Evolutionary conservation across 2,329 filamentous ascomycete genomes (phyloP).

Genomic region (Curvularia eragrostidis): DNA sequence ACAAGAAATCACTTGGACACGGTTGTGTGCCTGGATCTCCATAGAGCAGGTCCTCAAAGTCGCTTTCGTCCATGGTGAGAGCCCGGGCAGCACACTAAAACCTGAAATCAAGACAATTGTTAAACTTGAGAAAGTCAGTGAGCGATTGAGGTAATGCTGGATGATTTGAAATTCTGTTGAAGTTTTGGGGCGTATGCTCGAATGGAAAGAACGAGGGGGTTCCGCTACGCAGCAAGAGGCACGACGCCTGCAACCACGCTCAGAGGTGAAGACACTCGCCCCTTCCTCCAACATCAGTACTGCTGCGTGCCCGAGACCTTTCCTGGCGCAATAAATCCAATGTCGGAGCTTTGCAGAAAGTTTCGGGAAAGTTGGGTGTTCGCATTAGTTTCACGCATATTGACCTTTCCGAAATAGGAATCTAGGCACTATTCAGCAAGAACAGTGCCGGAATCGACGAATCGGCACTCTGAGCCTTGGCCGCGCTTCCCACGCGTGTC

Average conservation of each 20-base stretch:
- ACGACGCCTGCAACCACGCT: neutral
- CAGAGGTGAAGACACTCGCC: neutral
- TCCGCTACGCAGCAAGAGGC: neutral
- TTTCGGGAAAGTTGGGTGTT: neutral
- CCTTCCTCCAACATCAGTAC: neutral
- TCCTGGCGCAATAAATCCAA: neutral
- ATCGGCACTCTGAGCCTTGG: slow-evolving; percentile 1
- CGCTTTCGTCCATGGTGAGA: slow-evolving; percentile 30
- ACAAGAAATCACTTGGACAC: slow-evolving; percentile 18
- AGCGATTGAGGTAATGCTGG: neutral
- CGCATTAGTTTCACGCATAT: slow-evolving; percentile 4
- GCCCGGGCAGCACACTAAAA: neutral
- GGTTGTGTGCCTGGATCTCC: slow-evolving; percentile 25
- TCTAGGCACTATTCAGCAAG: slow-evolving; percentile 8
- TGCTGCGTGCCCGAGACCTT: neutral
- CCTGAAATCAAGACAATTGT: neutral
- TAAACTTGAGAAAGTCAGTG: neutral
- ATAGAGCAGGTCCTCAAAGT: slow-evolving; percentile 44
- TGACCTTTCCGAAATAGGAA: slow-evolving; percentile 14
- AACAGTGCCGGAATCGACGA: slow-evolving; percentile 12
- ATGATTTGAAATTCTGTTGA: neutral
- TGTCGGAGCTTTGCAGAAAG: neutral
- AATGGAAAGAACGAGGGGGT: slow-evolving; percentile 9
- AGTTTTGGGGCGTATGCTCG: neutral
- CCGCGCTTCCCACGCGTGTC: slow-evolving; percentile 28